Base-by-base conservation (phyloP, 2,329 filamentous ascomycete species). In the Talaromyces atroroseus region DNA sequence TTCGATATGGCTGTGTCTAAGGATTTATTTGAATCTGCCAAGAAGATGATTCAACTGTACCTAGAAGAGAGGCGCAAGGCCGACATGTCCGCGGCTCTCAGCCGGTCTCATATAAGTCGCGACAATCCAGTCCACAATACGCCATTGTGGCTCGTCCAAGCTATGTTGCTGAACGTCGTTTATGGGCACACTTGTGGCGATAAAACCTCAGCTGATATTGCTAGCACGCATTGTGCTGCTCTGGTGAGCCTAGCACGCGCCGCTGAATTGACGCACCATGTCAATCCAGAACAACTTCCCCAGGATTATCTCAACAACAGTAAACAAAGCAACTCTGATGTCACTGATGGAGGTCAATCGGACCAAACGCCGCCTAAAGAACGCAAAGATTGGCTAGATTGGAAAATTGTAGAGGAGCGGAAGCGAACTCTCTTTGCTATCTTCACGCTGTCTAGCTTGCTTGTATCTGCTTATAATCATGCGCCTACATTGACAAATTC, bases 141-240 rank as follows among this genome's bases (percentile, higher is more conserved):
- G 2, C 92, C 92, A 0, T 80, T 96, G 42, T 97, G 92, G 92
- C 80, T 99, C 24, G 91, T 97, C 16, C 94, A 97, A 72, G 90
- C 92, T 0, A 97, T 97, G 92, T 78, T 97, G 8, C 80, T 99
- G 51, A 97, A 96, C 68, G 89, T 97, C 38, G 89, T 96, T 16
- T 97, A 96, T 68, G 92, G 92, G 14, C 90, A 96, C 71, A 95
- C 95, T 63, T 95, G 91, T 69, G 90, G 89, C 38, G 92, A 97
- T 70, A 92, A 95, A 75, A 87, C 85, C 54, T 88, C 90, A 21
- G 90, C 89, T 59, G 91, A 96, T 68, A 95, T 95, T 66, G 92
- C 92, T 1, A 92, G 88, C 61, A 96, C 89, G 1, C 92, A 97
- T 69, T 95, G 90, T 68, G 89, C 91, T 7, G 90, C 92, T 45